Percentiles rank a stretch among this genome's conserved stretches.
Conservation (phyloP, 352 stramenopile species). For the Globisporangium paddicum region DNA sequence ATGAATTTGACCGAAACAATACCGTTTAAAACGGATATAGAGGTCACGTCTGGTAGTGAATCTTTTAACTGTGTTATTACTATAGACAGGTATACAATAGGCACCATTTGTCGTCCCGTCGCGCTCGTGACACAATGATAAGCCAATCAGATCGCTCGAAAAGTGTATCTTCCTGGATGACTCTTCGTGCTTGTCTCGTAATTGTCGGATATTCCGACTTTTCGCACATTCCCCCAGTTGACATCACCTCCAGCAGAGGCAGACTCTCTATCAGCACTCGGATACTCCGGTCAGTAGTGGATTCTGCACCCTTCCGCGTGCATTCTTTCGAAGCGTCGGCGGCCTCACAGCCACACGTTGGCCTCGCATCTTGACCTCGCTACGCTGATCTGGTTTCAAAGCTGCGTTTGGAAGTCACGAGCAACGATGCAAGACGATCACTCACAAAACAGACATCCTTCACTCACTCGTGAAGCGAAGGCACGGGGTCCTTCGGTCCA, state of each 20-base stretch:
- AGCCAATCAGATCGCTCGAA: background rate
- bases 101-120: background rate
- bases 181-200: background rate
- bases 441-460: background rate
- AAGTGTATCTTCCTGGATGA: background rate
- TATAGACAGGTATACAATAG: background rate
- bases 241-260: background rate
- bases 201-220: background rate
- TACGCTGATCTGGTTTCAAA: background rate
- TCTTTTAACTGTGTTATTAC: background rate
- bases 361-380: background rate
- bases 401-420: background rate
- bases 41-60: too few species aligned
- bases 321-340: background rate
- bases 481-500: background rate
- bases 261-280: background rate
- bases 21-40: too few species aligned
- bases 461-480: background rate
- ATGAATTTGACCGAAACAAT: too few species aligned
- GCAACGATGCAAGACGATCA: background rate
- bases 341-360: background rate
- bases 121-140: background rate
- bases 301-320: constrained; percentile 2
- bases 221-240: background rate
- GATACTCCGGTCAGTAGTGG: background rate